Conservation (phyloP, 768 basidiomycete species). For the Mycena latifolia region DNA sequence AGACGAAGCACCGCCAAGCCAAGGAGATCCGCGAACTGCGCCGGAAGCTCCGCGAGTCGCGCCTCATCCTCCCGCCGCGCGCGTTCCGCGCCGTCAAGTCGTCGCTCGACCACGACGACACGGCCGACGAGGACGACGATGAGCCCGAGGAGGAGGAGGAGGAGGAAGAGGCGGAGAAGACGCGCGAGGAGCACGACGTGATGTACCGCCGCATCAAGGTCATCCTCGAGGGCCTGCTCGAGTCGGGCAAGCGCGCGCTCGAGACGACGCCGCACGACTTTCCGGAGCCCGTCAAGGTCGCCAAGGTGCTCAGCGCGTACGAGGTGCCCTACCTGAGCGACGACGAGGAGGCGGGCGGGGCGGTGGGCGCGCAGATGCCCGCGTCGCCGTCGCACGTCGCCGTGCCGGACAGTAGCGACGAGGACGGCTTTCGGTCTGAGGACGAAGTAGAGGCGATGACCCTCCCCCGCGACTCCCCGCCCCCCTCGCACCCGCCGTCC, state of each 20-base stretch:
- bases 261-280: conserved; percentile 69
- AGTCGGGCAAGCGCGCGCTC: conserved; percentile 71
- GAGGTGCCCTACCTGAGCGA: conserved; percentile 60
- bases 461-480: conserved; percentile 41
- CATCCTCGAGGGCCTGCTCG: conserved; percentile 74
- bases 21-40: conserved; percentile 89
- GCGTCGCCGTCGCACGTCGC: conserved; percentile 39
- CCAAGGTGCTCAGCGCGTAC: conserved; percentile 81
- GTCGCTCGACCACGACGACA: conserved; percentile 57
- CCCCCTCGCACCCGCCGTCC: conserved; percentile 39
- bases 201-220: conserved; percentile 71
- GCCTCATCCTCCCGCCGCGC: conserved; percentile 80
- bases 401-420: conserved; percentile 37
- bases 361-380: conserved; percentile 26
- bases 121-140: conserved; percentile 60
- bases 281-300: conserved; percentile 54
- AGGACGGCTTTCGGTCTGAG: conserved; percentile 44
- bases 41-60: conserved; percentile 84
- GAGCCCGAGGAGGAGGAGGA: conserved; percentile 61
- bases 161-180: conserved; percentile 51
- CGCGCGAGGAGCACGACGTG: conserved; percentile 59
- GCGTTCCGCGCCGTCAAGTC: conserved; percentile 69
- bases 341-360: conserved; percentile 41
- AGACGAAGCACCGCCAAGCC: conserved; percentile 82
- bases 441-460: conserved; percentile 59